Conservation (phyloP, 768 basidiomycete genomes). For the Russula sp. region DNA sequence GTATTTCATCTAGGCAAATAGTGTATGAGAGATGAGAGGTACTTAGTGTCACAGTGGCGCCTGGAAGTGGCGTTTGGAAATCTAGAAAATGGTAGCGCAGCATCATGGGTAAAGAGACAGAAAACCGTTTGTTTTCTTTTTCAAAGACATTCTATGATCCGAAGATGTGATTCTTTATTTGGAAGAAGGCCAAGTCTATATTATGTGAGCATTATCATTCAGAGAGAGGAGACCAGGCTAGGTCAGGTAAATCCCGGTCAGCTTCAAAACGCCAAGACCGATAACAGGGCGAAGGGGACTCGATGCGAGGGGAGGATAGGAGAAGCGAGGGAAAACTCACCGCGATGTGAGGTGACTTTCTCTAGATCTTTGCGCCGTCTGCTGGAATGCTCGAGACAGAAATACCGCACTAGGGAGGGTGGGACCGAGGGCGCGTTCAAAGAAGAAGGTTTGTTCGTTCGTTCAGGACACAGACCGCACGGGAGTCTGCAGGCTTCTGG, state of each 20-base stretch:
- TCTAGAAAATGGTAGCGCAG: not conserved
- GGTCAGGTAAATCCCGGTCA: not conserved
- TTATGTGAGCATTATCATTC: not conserved
- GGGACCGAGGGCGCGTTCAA: not conserved
- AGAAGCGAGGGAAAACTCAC: not conserved
- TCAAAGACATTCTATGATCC: not conserved
- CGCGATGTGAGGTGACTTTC: not conserved
- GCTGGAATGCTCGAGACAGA: not conserved
- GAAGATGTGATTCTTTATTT: not conserved
- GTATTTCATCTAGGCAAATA: too few relatives aligned
- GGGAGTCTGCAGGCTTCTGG: constrained; percentile 20
- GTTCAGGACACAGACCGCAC: constrained; percentile 10
- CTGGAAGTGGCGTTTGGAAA: not conserved
- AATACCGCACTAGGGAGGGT: not conserved
- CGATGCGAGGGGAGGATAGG: not conserved
- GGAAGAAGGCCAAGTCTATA: not conserved
- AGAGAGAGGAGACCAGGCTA: too few relatives aligned
- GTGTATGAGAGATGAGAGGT: not conserved
- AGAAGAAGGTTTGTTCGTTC: not conserved
- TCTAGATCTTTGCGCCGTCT: not conserved
- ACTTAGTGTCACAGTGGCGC: too few relatives aligned
- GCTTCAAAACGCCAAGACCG: not conserved
- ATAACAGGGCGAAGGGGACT: constrained; percentile 19
- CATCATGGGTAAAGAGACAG: not conserved
- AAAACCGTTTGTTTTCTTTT: not conserved